These are phyloP conservation scores for Penicillium sp. DNA, from an alignment of 2,329 filamentous ascomycete species.

Conservation along the genomic window DNA sequence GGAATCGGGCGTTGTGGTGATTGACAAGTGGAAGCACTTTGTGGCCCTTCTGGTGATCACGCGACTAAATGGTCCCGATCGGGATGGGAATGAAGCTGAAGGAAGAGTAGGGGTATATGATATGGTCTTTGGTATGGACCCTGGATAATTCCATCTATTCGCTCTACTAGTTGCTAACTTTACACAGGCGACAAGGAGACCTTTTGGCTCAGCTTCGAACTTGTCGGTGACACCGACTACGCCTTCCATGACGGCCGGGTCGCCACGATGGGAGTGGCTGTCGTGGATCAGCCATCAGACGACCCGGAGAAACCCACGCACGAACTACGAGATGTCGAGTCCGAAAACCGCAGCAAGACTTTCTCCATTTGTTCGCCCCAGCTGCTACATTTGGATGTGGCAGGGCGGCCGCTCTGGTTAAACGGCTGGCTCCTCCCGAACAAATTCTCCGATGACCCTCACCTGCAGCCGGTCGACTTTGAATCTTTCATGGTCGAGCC, in stretches of 20 bases:
- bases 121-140: conserved; percentile 47
- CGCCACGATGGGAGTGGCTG: conserved; percentile 17
- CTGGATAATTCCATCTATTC: background rate
- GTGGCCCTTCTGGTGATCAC: conserved; percentile 44
- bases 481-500: background rate
- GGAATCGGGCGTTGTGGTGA: conserved; percentile 50
- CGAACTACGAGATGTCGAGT: background rate
- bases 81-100: conserved; percentile 42
- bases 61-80: conserved; percentile 42
- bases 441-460: background rate
- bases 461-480: background rate
- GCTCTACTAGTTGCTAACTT: background rate
- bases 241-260: conserved; percentile 46
- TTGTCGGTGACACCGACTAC: conserved; percentile 47
- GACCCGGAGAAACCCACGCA: background rate
- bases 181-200: conserved; percentile 51
- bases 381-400: conserved; percentile 46
- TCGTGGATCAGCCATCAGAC: background rate
- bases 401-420: background rate
- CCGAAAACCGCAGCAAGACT: conserved; percentile 12
- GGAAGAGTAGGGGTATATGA: conserved; percentile 48
- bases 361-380: conserved; percentile 49
- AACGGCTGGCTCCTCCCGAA: background rate
- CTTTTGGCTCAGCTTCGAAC: conserved; percentile 53
- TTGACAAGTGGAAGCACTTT: conserved; percentile 52